Conservation (phyloP, 805 yeast species). For the Saccharomyces paradoxus region DNA sequence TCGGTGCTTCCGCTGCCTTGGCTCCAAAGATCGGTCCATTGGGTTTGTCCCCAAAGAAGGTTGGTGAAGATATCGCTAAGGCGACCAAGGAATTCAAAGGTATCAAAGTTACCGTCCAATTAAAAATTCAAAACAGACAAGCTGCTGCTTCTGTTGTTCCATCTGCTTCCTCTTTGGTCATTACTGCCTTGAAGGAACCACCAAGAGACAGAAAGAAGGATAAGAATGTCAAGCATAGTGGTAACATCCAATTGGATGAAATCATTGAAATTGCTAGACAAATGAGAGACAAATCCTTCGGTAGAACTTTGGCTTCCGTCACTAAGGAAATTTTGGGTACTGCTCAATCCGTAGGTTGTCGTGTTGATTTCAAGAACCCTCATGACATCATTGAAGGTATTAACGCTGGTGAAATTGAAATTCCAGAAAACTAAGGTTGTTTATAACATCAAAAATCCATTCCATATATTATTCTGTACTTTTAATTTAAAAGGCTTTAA, state of each 20-base stretch:
- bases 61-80: constrained; percentile 99
- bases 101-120: constrained; percentile 97
- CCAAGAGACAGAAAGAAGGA: constrained; percentile 99
- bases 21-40: constrained; percentile 99
- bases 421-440: constrained; percentile 31
- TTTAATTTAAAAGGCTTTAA: constrained; percentile 27
- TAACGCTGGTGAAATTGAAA: constrained; percentile 94
- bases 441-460: constrained; percentile 8
- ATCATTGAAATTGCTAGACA: constrained; percentile 94
- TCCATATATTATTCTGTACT: constrained; percentile 22
- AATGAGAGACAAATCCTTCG: constrained; percentile 95
- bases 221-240: constrained; percentile 98
- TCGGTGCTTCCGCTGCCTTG: constrained; percentile 98
- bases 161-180: constrained; percentile 97
- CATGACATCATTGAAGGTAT: constrained; percentile 98
- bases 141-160: constrained; percentile 98
- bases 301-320: constrained; percentile 94
- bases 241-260: constrained; percentile 96
- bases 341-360: constrained; percentile 99
- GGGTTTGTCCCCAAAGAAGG: constrained; percentile 99
- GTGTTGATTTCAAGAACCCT: constrained; percentile 98
- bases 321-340: constrained; percentile 99
- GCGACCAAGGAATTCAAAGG: constrained; percentile 99
- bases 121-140: constrained; percentile 99
- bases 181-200: constrained; percentile 98